Evolutionary conservation across 1,284 basidiomycete genomes (phyloP), one percentile per base, ranked within the genome.

Genomic region (Sphagnurus paluster): DNA sequence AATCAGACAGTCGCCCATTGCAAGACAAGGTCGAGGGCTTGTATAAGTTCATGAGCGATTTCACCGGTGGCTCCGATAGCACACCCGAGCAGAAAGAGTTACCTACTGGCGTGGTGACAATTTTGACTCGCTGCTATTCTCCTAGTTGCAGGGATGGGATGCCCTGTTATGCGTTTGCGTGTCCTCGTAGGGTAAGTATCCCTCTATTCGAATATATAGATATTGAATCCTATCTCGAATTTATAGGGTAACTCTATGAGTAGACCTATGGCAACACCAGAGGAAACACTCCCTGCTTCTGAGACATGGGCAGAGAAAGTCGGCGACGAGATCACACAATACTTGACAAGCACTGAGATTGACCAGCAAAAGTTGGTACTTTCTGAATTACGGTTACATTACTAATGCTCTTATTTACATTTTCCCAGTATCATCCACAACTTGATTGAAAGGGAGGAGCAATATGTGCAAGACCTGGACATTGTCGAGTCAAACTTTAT

Each of bases 21-120:
- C 84, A 88, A 46, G 96, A 98, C 59, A 88, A 92, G 7, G 87
- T 94, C 2, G 94, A 97, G 57, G 93, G 97, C 56, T 93, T 98
- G 5, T 98, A 93, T 69, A 93, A 91, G 79, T 98, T 99, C 71
- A 76, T 94, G 65, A 92, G 93, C 52, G 94, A 97, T 58, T 78
- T 84, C 50, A 85, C 86, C 46, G 84, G 85, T 13, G 57, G 58
- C 13, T 78, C 80, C 1, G 54, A 80, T 80, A 81, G 82, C 49
- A 67, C 72, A 1, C 75, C 64, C 41, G 49, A 72, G 80, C 74
- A 78, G 39, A 85, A 87, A 53, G 93, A 95, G 60, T 68, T 97
- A 3, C 94, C 94, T 0, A 93, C 88, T 1, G 89, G 85, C 4
- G 87, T 94, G 2, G 75, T 90, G 40, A 92, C 87, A 1, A 72